Evolutionary conservation across 257 asterid species (phyloP).

Genomic region (Solanum gracilifrons): DNA sequence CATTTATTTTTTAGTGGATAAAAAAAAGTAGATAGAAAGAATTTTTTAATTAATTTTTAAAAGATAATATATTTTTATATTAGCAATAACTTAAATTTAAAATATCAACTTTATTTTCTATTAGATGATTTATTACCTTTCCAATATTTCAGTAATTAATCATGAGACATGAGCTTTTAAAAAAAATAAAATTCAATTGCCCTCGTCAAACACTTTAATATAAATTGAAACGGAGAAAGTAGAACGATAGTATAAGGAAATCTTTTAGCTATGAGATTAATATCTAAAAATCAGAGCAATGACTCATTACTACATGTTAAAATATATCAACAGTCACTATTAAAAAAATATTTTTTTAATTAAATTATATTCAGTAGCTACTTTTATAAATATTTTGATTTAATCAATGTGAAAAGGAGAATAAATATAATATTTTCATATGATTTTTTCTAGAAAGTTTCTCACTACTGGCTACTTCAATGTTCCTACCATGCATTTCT

Average conservation of each 20-base stretch:
- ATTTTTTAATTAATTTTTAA: background rate
- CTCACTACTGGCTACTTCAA: too few species aligned
- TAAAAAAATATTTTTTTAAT: too few species aligned
- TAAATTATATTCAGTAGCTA: background rate
- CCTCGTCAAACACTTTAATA: background rate
- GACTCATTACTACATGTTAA: background rate
- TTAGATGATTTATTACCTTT: background rate
- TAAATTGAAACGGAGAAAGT: too few species aligned
- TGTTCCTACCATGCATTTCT: background rate
- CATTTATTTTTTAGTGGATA: background rate
- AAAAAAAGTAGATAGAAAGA: too few species aligned
- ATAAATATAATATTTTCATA: background rate
- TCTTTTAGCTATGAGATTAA: background rate
- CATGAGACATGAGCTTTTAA: fast-evolving
- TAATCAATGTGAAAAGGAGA: background rate
- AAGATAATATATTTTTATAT: background rate
- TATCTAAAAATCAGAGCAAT: background rate
- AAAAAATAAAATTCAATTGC: too few species aligned
- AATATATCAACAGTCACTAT: background rate
- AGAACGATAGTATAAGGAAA: too few species aligned
- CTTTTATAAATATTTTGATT: background rate
- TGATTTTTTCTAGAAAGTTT: background rate
- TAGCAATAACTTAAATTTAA: background rate
- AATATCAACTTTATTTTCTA: background rate
- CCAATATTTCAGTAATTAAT: background rate